Base-by-base conservation (phyloP, 306 rosid species). In the Astragalus membranaceus region DNA sequence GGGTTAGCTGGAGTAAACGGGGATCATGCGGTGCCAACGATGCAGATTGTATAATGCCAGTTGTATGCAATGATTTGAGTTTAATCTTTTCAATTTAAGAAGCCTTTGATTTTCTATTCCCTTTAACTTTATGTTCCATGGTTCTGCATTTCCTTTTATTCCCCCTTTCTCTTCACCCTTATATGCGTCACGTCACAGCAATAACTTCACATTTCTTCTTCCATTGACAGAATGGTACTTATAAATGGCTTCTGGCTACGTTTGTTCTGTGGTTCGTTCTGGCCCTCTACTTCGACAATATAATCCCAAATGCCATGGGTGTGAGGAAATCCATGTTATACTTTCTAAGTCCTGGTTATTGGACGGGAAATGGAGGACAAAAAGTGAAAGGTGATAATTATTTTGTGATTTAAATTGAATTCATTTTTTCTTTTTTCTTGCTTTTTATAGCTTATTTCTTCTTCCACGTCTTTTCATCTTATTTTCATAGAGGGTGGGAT, bases 221-320 rank as follows among this genome's bases (percentile, higher is more conserved):
- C 50, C 74, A 32, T 77, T 69, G 62, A 13, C 90, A 93, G 98
- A 84, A 82, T 78, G 94, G 67, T 59, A 84, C 87, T 67, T 93
- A 85, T 80, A 39, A 3, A 48, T 88, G 96, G 97, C 85, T 87
- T 59, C 20, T 82, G 70, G 87, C 67, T 26, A 90, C 96, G 52
- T 93, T 90, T 82, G 17, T 86, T 61, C 58, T 90, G 74, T 93
- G 98, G 98, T 81, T 87, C 20, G 10, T 88, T 73, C 83, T 93
- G 79, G 96, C 98, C 57, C 74, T 93, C 71, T 93, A 93, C 89
- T 84, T 93, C 2, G 94, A 90, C 70, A 93, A 93, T 81, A 82
- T 93, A 70, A 78, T 90, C 59, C 98, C 96, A 14, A 88, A 90
- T 81, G 92, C 85, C 33, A 82, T 89, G 58, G 98, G 98, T 69